These are phyloP conservation scores for Aspergillus hancockii DNA, from an alignment of 495 filamentous ascomycete genomes.

Conservation along the genomic window DNA sequence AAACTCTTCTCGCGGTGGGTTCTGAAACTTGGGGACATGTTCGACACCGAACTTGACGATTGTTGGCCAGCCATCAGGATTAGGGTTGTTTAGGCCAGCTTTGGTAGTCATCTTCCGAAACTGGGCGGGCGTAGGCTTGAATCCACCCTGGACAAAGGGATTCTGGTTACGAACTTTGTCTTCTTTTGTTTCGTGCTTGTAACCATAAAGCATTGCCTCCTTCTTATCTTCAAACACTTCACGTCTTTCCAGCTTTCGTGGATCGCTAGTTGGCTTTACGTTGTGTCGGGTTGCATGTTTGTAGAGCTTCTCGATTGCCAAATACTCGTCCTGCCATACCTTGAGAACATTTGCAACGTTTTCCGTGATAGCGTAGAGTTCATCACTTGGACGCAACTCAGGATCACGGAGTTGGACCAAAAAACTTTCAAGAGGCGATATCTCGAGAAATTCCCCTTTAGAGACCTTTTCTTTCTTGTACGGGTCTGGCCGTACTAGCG, in stretches of 20 bases:
- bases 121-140: conserved; percentile 45
- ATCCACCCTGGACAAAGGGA: conserved; percentile 46
- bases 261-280: conserved; percentile 24
- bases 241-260: conserved; percentile 25
- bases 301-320: conserved; percentile 57
- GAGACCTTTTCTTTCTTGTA: conserved; percentile 36
- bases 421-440: conserved; percentile 34
- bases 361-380: conserved; percentile 54
- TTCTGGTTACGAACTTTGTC: conserved; percentile 35
- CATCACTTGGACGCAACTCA: conserved; percentile 39
- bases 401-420: conserved; percentile 39
- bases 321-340: conserved; percentile 65
- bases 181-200: conserved; percentile 37
- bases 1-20: conserved; percentile 56
- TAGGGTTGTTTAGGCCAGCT: conserved; percentile 32
- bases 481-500: conserved; percentile 46
- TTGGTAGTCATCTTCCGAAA: conserved; percentile 41
- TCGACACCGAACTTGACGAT: conserved; percentile 37
- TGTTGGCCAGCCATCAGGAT: conserved; percentile 42
- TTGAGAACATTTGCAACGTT: conserved; percentile 55
- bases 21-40: conserved; percentile 37
- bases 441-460: conserved; percentile 48
- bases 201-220: conserved; percentile 45
- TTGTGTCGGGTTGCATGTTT: conserved; percentile 48
- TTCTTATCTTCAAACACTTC: conserved; percentile 43